phyloP scores from a whole-genome alignment of 805 yeast species.

The Saturnispora silvae region DNA sequence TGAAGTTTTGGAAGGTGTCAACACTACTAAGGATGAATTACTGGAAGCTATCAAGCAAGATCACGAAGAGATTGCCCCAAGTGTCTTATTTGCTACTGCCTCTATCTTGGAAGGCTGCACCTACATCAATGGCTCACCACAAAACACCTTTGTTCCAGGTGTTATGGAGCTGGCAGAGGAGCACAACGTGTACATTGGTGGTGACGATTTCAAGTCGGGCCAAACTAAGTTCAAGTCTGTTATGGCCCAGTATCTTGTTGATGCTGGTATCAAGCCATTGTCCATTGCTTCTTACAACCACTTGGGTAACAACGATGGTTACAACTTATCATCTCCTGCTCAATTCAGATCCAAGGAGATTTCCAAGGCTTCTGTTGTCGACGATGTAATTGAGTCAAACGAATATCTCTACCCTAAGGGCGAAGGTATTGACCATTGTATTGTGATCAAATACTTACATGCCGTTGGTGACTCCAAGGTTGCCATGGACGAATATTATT shows the following conservation, averaged over 20 bases:
- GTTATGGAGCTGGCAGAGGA: slow-evolving; percentile 80
- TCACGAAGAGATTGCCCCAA: slow-evolving; percentile 81
- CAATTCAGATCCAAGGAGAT: slow-evolving; percentile 95
- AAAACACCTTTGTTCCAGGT: slow-evolving; percentile 95
- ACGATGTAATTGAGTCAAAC: slow-evolving; percentile 86
- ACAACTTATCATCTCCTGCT: slow-evolving; percentile 78
- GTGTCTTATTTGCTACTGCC: slow-evolving; percentile 91
- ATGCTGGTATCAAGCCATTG: slow-evolving; percentile 92
- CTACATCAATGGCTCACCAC: slow-evolving; percentile 94
- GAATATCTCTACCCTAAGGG: slow-evolving; percentile 73
- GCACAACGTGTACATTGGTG: slow-evolving; percentile 73
- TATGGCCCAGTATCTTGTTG: slow-evolving; percentile 88
- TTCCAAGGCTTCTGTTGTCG: slow-evolving; percentile 85
- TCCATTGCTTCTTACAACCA: slow-evolving; percentile 95
- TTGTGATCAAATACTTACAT: slow-evolving; percentile 85
- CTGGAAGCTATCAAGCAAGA: slow-evolving; percentile 62
- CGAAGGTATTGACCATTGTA: slow-evolving; percentile 85
- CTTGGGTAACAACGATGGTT: slow-evolving; percentile 94
- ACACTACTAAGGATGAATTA: slow-evolving; percentile 79
- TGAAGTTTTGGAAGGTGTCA: slow-evolving; percentile 65
- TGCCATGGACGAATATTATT: slow-evolving; percentile 97
- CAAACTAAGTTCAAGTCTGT: slow-evolving; percentile 96
- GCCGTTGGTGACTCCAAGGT: slow-evolving; percentile 96
- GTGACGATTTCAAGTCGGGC: slow-evolving; percentile 95
- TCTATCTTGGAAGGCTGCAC: slow-evolving; percentile 81